Evolutionary conservation across 1,284 basidiomycete genomes (phyloP), one percentile per base, ranked within the genome.

Genomic region (Rhodotorula sp.): DNA sequence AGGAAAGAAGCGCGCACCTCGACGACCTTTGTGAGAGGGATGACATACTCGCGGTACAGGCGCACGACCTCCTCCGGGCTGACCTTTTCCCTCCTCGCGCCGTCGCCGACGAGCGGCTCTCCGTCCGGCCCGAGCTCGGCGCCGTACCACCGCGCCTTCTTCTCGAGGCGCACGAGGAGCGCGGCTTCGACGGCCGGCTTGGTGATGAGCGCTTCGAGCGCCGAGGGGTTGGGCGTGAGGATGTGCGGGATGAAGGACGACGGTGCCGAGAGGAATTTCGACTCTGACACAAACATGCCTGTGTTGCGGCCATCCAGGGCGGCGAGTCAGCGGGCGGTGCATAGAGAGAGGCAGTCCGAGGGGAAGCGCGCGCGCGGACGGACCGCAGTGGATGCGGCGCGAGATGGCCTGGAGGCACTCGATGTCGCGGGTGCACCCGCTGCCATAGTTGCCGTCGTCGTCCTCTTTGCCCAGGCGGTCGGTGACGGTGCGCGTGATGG

Each of bases 281-380:
- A 91, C 83, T 99, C 97, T 7, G 93, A 93, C 16, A 99, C 97
- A 81, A 99, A 99, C 87, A 98, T 98, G 72, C 96, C 94, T 97
- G 80, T 16, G 14, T 13, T 8, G 46, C 17, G 8, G 7, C 5
- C 34, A 34, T 34, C 34, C 34, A 34, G 8, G 44, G 16, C 45
- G 27, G 8, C 14, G 54, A 17, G 44, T 46, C 48, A 45, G 46
- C 13, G 27, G 4, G 27, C 5, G 7, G 27, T 14, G 23, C 7
- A 49, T n/a, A n/a, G n/a, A n/a, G n/a, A n/a, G n/a, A n/a, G n/a
- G n/a, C n/a, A n/a, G n/a, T n/a, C n/a, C 13, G 21, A 42, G 46
- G 46, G 27, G 52, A 27, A 34, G 7, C 9, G 42, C 34, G 45
- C 8, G 42, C 1, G 12, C 5, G 21, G 4, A 82, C 87, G 71